Evolutionary conservation across 2,329 filamentous ascomycete species (phyloP), one percentile per base, ranked within the genome.

Genomic region (Escovopsis sp.): DNA sequence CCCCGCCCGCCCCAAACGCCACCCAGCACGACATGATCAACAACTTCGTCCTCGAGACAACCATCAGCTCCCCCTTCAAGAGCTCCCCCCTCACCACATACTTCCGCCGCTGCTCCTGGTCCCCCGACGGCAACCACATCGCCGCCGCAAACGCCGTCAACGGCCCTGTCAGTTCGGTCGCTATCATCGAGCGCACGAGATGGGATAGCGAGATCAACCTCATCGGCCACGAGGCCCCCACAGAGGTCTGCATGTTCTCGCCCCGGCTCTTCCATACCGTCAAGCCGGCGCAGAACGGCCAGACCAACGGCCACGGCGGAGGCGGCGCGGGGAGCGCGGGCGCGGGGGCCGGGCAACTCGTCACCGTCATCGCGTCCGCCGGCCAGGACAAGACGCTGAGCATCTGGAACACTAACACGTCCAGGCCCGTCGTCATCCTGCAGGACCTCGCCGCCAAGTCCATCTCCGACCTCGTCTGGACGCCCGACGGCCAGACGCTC

Each of bases 181-280:
- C 91, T 5, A 96, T 98, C 44, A 86, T 98, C 43, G 87, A 91
- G 56, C 81, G 91, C 51, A 82, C 84, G 14, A 76, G 76, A 32
- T 98, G 93, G 91, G 87, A 94, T 54, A 87, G 86, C 48, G 87
- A 98, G 55, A 96, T 96, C 64, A 95, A 94, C 58, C 63, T 98
- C 45, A 95, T 98, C 46, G 91, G 91, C 8, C 91, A 98, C 57
- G 91, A 98, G 68, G 89, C 85, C 0, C 91, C 91, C 0, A 91
- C 93, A 0, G 91, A 98, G 63, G 91, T 98, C 3, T 95, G 89
- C 67, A 85, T 91, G 50, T 98, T 98, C 59, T 95, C 91, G 1
- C 93, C 93, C 0, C 73, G 91, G 47, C 66, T 98, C 16, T 98
- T 96, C 55, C 76, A 82, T 44, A 79, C 79, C 12, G 72, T 74